phyloP scores from a whole-genome alignment of 805 yeast species.

The Kockiozyma suomiensis region DNA sequence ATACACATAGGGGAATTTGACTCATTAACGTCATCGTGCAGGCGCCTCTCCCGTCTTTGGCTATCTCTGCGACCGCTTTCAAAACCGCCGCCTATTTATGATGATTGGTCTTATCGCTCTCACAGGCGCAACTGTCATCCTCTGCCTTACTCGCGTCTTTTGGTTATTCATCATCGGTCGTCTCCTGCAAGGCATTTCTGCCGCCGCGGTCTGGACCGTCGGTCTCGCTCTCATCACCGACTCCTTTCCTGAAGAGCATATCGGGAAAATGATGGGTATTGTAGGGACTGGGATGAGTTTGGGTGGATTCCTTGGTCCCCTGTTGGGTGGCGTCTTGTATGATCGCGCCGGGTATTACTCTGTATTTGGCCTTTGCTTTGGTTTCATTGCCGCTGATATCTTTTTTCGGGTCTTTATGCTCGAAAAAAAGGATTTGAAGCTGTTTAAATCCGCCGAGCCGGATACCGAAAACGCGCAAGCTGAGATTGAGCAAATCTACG shows the following conservation, averaged over 20 bases:
- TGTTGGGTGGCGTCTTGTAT: constrained; percentile 44
- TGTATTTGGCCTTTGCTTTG: constrained; percentile 41
- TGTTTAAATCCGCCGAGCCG: constrained; percentile 40
- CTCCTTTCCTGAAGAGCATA: constrained; percentile 37
- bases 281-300: constrained; percentile 40
- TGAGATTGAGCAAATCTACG: neutral
- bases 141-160: constrained; percentile 38
- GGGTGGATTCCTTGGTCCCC: constrained; percentile 42
- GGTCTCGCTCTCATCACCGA: constrained; percentile 43
- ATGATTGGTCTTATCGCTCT: constrained; percentile 39
- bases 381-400: constrained; percentile 39
- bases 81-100: constrained; percentile 39
- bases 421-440: constrained; percentile 35
- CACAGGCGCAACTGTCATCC: constrained; percentile 40
- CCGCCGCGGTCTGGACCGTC: constrained; percentile 43
- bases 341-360: constrained; percentile 41
- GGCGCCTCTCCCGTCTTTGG: constrained; percentile 40
- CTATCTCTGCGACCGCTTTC: constrained; percentile 37
- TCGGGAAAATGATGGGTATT: constrained; percentile 41
- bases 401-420: constrained; percentile 41
- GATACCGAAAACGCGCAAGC: constrained; percentile 3
- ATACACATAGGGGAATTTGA: no score
- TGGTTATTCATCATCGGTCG: constrained; percentile 41
- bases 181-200: constrained; percentile 42
- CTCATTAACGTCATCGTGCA: no score